Evolutionary conservation across 768 basidiomycete genomes (phyloP).

Genomic region (Mrakia blollopis): DNA sequence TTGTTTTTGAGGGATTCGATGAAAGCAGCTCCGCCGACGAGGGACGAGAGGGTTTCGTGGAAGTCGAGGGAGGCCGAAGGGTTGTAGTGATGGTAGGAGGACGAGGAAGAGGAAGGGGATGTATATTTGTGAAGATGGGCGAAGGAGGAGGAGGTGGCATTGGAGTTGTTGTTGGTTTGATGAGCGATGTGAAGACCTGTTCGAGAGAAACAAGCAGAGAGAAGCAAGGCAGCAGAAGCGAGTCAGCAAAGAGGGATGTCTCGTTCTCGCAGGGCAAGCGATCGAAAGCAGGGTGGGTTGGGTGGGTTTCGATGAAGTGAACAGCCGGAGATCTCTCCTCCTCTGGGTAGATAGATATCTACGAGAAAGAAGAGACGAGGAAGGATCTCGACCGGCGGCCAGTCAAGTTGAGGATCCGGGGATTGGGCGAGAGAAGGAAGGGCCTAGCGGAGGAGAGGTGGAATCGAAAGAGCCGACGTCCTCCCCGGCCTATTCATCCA

Average conservation of each 20-base stretch:
- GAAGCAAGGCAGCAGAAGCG: not conserved
- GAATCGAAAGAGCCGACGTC: no score
- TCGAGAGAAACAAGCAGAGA: not conserved
- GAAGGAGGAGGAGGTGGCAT: constrained; percentile 15
- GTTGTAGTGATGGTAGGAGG: constrained; percentile 8
- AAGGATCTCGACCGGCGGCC: no score
- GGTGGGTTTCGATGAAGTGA: not conserved
- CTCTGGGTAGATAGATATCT: no score
- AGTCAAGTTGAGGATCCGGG: no score
- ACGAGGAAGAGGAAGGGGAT: constrained; percentile 1
- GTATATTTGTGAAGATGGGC: constrained; percentile 8
- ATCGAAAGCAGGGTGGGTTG: not conserved
- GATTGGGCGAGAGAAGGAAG: no score
- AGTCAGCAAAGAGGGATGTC: not conserved
- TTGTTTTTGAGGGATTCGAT: not conserved
- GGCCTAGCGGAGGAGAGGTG: no score
- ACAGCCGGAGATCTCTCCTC: not conserved
- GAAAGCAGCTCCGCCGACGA: constrained; percentile 20
- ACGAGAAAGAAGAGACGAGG: no score
- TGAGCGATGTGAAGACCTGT: not conserved
- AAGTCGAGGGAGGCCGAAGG: constrained; percentile 3
- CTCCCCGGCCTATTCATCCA: no score
- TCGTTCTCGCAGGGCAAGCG: not conserved
- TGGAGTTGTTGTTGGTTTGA: not conserved
- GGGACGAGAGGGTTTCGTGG: constrained; percentile 26